A percentile compares a stretch with the other conserved stretches of the same genome.
Conservation (phyloP, 2,329 filamentous ascomycete genomes). For the Aspergillus alliaceus region DNA sequence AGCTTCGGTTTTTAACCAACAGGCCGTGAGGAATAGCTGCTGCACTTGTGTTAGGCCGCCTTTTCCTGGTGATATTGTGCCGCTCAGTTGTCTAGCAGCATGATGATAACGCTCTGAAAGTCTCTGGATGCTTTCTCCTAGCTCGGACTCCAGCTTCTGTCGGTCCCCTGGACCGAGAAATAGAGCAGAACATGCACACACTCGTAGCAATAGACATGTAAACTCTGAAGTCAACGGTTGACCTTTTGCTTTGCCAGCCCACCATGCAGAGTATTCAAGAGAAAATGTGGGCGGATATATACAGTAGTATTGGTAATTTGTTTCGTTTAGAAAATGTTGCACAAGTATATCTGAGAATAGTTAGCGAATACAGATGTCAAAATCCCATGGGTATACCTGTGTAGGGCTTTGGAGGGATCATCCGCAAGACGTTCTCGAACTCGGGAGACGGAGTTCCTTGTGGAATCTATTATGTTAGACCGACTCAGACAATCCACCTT, state of each 20-base stretch:
- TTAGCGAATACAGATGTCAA: neutral
- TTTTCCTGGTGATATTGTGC: constrained; percentile 44
- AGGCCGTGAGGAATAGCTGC: constrained; percentile 50
- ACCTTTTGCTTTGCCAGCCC: constrained; percentile 37
- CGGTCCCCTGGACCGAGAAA: constrained; percentile 40
- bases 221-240: constrained; percentile 43
- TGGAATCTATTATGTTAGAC: too few relatives aligned
- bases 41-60: constrained; percentile 50
- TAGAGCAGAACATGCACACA: constrained; percentile 49
- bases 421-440: constrained; percentile 31
- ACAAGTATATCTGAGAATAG: constrained; percentile 44
- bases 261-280: constrained; percentile 49
- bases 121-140: constrained; percentile 40
- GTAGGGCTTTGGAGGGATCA: constrained; percentile 40
- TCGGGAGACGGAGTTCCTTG: constrained; percentile 25
- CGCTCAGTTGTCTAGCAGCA: constrained; percentile 46
- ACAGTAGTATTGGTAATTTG: constrained; percentile 49
- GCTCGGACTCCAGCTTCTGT: constrained; percentile 46
- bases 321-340: constrained; percentile 47
- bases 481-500: too few relatives aligned
- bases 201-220: constrained; percentile 49
- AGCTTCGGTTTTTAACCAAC: constrained; percentile 50
- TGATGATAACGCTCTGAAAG: constrained; percentile 44
- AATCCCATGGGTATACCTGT: constrained; percentile 26
- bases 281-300: constrained; percentile 49